Evolutionary conservation across 768 basidiomycete genomes (phyloP), one percentile per base, ranked within the genome.

Genomic region (Leccinum sublutescens): DNA sequence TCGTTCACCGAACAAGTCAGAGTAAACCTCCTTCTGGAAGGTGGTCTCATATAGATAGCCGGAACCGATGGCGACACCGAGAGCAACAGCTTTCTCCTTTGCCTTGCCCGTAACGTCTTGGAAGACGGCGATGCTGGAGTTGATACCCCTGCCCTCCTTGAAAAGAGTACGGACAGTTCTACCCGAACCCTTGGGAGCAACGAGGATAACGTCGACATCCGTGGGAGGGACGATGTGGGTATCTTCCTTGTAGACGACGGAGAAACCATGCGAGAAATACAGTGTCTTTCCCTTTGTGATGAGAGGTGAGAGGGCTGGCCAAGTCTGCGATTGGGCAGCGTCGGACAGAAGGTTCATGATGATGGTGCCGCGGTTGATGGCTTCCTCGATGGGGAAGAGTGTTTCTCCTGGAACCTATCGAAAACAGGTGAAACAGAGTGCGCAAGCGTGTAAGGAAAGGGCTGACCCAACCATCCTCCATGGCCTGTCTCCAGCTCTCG

Each of bases 251-350:
- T 89, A 99, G 56, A 99, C 94, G 64, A 98, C 85, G 64, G 96
- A 98, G 89, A 99, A 99, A 70, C 97, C 97, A 76, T 99, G 97
- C 6, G 96, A 94, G 83, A 99, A 99, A 88, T 99, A 99, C 63
- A 99, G 89, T n/a, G 97, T 99, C 85, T 99, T 98, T 80, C 93
- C 97, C 85, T 95, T 93, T 76, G 95, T 98, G 81, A 98, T 95
- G 71, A 98, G 86, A 56, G 97, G 96, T 48, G 86, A 88, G 68
- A 99, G 66, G 55, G 82, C 79, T 40, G 89, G 80, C 97, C 97
- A 99, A 31, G 95, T 98, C 75, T 90, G 85, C 14, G 93, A 95
- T 80, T 99, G 97, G n/a, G 96, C 97, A 52, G 97, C 97, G 70
- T 99, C 97, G 49, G 96, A 98, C 66, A 99, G 87, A 55, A 99